Evolutionary conservation across 2,329 filamentous ascomycete species (phyloP).

Genomic region (Tolypocladium album): DNA sequence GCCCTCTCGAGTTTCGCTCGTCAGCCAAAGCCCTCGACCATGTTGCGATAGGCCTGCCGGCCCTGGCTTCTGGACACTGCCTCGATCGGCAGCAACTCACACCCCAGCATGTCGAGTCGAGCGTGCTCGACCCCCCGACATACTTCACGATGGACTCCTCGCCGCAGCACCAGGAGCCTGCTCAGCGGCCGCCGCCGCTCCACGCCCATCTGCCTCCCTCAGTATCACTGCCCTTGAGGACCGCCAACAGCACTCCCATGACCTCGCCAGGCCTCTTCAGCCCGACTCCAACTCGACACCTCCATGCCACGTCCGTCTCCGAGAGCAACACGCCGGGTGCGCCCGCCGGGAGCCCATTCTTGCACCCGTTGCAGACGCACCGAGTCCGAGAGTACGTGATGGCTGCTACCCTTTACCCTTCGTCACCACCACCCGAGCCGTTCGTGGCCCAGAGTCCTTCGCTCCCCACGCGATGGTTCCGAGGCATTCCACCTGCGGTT

Average conservation of each 20-base stretch:
- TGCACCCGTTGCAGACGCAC: constrained; percentile 63
- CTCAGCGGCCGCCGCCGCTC: constrained; percentile 9
- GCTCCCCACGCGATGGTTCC: neutral
- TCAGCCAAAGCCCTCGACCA: neutral
- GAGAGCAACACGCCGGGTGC: constrained; percentile 43
- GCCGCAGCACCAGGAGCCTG: constrained; percentile 1
- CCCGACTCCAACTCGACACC: constrained; percentile 31
- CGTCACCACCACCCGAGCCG: neutral
- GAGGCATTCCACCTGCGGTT: neutral
- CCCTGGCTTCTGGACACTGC: constrained; percentile 3
- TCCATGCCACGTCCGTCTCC: constrained; percentile 31
- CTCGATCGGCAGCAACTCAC: constrained; percentile 1
- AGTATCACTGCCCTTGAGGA: constrained; percentile 32
- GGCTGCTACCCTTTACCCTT: neutral
- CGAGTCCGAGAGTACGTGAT: constrained; percentile 63
- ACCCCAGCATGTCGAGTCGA: constrained; percentile 8
- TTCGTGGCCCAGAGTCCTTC: neutral
- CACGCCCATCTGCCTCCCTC: constrained; percentile 22
- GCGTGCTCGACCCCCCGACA: neutral
- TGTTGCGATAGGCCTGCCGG: constrained; percentile 7
- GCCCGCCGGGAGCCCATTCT: constrained; percentile 44
- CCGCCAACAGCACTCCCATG: constrained; percentile 44
- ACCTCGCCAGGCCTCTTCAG: constrained; percentile 54
- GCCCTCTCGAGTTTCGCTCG: neutral
- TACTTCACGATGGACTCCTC: constrained; percentile 8